These are phyloP conservation scores for Penicillium sp. DNA, from an alignment of 2,329 filamentous ascomycete species.

Conservation along the genomic window DNA sequence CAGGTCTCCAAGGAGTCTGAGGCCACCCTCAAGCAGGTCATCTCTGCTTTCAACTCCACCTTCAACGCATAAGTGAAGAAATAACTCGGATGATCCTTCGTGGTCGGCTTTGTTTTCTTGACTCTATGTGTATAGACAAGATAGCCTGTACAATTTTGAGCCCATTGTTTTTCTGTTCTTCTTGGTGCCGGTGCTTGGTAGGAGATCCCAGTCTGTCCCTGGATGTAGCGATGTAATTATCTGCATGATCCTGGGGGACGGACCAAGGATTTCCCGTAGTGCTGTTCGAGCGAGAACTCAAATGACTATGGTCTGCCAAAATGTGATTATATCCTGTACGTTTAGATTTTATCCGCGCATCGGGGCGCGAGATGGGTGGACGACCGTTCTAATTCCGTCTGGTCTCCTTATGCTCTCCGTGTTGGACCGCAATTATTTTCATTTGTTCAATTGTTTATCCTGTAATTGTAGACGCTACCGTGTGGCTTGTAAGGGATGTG, in stretches of 20 bases:
- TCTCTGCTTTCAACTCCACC: slow-evolving; percentile 81
- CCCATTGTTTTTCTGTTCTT: slow-evolving; percentile 35
- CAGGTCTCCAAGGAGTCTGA: slow-evolving; percentile 86
- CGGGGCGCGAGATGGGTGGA: slow-evolving; percentile 23
- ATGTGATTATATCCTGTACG: slow-evolving; percentile 38
- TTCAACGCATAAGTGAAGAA: slow-evolving; percentile 51
- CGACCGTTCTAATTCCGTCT: slow-evolving; percentile 23
- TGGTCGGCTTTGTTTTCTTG: slow-evolving; percentile 34
- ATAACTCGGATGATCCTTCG: slow-evolving; percentile 26
- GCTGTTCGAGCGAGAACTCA: slow-evolving; percentile 7
- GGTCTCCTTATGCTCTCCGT: slow-evolving; percentile 22
- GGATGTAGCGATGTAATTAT: slow-evolving; percentile 26
- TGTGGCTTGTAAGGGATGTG: not conserved
- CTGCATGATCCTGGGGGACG: slow-evolving; percentile 9
- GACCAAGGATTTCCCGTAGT: slow-evolving; percentile 7
- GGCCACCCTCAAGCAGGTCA: slow-evolving; percentile 56
- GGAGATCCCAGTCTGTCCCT: slow-evolving; percentile 16
- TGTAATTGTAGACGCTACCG: not conserved
- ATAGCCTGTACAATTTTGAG: slow-evolving; percentile 41
- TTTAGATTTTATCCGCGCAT: slow-evolving; percentile 33
- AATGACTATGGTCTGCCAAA: slow-evolving; percentile 20
- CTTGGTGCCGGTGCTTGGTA: slow-evolving; percentile 14
- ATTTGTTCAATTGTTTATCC: slow-evolving; percentile 21
- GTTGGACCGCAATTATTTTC: slow-evolving; percentile 28
- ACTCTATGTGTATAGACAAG: slow-evolving; percentile 39